Evolutionary conservation across 1,284 basidiomycete genomes (phyloP).

Genomic region (Cryptococcus wingfieldii): DNA sequence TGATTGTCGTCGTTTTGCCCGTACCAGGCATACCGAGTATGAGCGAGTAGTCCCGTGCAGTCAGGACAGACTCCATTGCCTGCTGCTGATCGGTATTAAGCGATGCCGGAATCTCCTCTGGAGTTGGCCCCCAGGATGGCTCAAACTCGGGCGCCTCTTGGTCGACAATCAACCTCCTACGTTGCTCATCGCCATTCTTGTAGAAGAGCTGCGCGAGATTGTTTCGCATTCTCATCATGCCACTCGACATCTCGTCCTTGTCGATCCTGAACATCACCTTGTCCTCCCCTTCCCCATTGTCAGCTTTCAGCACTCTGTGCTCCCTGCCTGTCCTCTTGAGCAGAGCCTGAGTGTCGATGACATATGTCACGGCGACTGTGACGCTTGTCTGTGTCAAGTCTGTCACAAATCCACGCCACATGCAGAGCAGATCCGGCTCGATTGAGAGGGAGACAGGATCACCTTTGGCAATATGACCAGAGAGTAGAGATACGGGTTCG

Average conservation of each 20-base stretch:
- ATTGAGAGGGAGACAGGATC: slow-evolving; percentile 83
- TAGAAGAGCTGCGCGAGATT: slow-evolving; percentile 89
- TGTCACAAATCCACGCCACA: slow-evolving; percentile 78
- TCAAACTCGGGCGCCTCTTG: slow-evolving; percentile 65
- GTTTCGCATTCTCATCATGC: slow-evolving; percentile 81
- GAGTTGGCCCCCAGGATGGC: slow-evolving; percentile 32
- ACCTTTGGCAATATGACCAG: slow-evolving; percentile 69
- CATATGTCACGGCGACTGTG: slow-evolving; percentile 74
- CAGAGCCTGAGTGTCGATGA: slow-evolving; percentile 59
- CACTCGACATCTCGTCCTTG: slow-evolving; percentile 82
- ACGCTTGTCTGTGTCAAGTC: slow-evolving; percentile 64
- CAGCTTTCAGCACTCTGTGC: slow-evolving; percentile 13
- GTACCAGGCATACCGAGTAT: slow-evolving; percentile 98
- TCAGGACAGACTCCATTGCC: slow-evolving; percentile 70
- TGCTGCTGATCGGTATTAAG: slow-evolving; percentile 72
- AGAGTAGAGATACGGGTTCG: slow-evolving; percentile 57
- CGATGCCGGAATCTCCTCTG: slow-evolving; percentile 35
- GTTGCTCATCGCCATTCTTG: slow-evolving; percentile 58
- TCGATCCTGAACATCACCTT: slow-evolving; percentile 76
- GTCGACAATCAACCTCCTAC: slow-evolving; percentile 72
- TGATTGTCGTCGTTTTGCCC: slow-evolving; percentile 94
- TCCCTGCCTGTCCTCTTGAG: slow-evolving; percentile 45
- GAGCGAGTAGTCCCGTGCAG: slow-evolving; percentile 82
- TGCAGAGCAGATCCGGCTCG: slow-evolving; percentile 74
- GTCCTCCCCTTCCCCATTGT: slow-evolving; percentile 10